phyloP scores from a whole-genome alignment of 1,284 basidiomycete genomes.

The Hymenochaete sp. region DNA sequence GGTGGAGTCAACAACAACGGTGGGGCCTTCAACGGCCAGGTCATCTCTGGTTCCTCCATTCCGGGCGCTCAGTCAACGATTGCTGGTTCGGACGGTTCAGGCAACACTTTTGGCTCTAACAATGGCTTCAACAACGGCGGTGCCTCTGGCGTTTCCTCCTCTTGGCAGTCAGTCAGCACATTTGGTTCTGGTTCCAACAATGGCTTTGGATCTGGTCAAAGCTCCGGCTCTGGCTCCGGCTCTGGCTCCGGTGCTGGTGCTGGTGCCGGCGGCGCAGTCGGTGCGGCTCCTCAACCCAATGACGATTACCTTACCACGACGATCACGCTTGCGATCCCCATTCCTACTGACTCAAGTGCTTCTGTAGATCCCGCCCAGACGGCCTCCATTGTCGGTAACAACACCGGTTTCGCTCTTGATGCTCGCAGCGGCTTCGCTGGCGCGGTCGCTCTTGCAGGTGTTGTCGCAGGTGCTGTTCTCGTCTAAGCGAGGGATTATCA shows the following conservation, averaged over 20 bases:
- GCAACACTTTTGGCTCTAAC: no score
- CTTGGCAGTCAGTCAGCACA: neutral
- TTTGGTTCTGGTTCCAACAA: neutral
- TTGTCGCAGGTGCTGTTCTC: slow-evolving; percentile 8
- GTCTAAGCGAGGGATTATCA: slow-evolving; percentile 1
- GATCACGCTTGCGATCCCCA: slow-evolving; percentile 7
- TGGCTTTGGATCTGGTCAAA: neutral
- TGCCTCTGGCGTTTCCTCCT: neutral
- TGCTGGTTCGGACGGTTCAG: no score
- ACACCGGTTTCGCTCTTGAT: neutral
- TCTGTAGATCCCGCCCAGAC: neutral
- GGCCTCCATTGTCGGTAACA: neutral
- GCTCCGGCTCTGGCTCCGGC: neutral
- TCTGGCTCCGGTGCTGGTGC: neutral
- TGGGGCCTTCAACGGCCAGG: no score
- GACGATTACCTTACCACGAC: slow-evolving; percentile 12
- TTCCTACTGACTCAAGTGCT: slow-evolving; percentile 6
- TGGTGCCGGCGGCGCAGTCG: neutral
- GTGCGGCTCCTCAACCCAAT: neutral
- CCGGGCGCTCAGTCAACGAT: no score
- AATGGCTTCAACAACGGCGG: no score
- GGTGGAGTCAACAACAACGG: neutral
- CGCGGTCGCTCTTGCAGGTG: slow-evolving; percentile 4
- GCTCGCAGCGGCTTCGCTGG: neutral
- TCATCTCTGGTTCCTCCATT: no score